Evolutionary conservation across 371 early-diverging fungal genomes (phyloP), one percentile per base, ranked within the genome.

Genomic region (Thermomucor indicae-seudaticae): DNA sequence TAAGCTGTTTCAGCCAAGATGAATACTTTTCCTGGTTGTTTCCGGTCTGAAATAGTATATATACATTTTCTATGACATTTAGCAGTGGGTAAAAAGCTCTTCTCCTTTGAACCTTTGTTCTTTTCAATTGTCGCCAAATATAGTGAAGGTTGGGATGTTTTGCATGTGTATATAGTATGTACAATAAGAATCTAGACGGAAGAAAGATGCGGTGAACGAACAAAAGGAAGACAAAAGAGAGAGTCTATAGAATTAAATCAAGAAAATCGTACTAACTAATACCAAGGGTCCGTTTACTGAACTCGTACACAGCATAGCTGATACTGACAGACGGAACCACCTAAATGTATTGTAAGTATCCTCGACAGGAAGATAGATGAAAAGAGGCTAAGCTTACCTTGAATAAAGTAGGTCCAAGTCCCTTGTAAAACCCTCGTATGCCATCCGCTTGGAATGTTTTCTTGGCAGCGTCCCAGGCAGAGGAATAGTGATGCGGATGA

Each of bases 351-450:
- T n/a, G n/a, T n/a, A n/a, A n/a, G 2, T n/a, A 7, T 30, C 19
- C 11, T 27, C 16, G 22, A 22, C 3, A 32, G 5, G 34, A 32
- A 1, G 10, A 38, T 4, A 37, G 10, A 39, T 43, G n/a, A 27
- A 43, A 43, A 27, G 7, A 7, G 27, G 28, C 29, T 24, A 20
- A 20, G 0, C 25, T 65, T 66, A 84, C 84, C 74, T 90, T 88
- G 48, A 84, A 67, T 27, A 92, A 60, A 10, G 90, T 86, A 6
- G 92, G 91, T 12, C 78, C 81, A 32, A 92, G 62, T 10, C 97
- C 97, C 61, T 86, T 91, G 84, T 93, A 97, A 51, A 97, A 83
- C 6, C 91, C 91, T 14, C 69, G 43, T 6, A 90, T 64, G 16
- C 93, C 94, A 47, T 92, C 95, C 19, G 81, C 77, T 43, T 70